Conservation (phyloP, 768 basidiomycete genomes). For the Serendipita indica region DNA sequence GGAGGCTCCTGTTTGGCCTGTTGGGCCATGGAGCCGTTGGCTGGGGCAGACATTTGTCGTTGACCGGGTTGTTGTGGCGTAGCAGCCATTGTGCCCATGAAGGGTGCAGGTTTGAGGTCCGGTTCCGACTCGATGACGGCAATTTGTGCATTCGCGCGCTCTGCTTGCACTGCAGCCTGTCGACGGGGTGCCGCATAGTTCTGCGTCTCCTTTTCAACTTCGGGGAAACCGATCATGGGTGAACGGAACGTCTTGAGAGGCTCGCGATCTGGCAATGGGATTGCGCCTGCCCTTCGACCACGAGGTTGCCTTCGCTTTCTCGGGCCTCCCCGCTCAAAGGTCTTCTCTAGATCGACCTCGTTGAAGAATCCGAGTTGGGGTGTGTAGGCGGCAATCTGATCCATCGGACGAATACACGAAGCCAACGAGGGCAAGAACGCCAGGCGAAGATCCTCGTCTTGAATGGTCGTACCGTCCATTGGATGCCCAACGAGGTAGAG, state of each 20-base stretch:
- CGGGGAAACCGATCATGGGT: conserved; percentile 72
- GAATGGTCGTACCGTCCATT: conserved; percentile 58
- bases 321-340: conserved; percentile 80
- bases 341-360: conserved; percentile 76
- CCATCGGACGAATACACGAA: conserved; percentile 46
- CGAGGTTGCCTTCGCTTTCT: conserved; percentile 67
- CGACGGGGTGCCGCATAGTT: conserved; percentile 10
- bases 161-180: background rate
- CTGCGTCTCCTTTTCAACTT: conserved; percentile 32
- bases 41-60: background rate
- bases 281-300: conserved; percentile 39
- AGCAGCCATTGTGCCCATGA: conserved; percentile 12
- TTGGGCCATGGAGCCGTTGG: background rate
- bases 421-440: conserved; percentile 76
- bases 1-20: background rate
- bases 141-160: conserved; percentile 14
- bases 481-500: conserved; percentile 82
- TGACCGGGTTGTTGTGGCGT: conserved; percentile 8
- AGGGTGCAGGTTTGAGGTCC: conserved; percentile 19
- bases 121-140: conserved; percentile 16
- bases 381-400: conserved; percentile 67
- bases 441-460: conserved; percentile 82
- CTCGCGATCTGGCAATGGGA: conserved; percentile 83
- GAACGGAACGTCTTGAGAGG: conserved; percentile 85
- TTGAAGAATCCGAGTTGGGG: conserved; percentile 81